Evolutionary conservation across 371 early-diverging fungal species (phyloP), one percentile per base, ranked within the genome.

Genomic region (Rhizopus arrhizus): DNA sequence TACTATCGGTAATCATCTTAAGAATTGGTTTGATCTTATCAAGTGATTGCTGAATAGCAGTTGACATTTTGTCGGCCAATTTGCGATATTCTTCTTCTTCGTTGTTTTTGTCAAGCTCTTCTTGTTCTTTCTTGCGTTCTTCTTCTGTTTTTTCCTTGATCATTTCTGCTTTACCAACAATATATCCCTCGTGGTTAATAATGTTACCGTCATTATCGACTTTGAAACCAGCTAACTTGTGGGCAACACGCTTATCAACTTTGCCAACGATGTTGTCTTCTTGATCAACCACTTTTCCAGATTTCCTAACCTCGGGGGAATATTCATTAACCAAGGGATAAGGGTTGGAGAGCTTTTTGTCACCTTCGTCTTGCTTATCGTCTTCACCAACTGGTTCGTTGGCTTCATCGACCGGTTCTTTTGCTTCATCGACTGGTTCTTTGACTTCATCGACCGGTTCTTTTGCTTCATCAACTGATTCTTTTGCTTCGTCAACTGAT

Each of bases 11-110:
- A 46, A 71, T 71, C 10, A 53, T 32, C 34, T 68, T 67, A 8
- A 71, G 54, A 22, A 71, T 15, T 5, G 71, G 71, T 40, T 71
- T 63, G 38, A 71, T 67, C 48, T 64, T 67, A 9, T 67, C 60
- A 31, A 71, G 52, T n/a, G 64, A 60, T n/a, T 64, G 58, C 33
- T 71, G 64, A 11, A 71, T 59, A 34, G 54, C 42, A 6, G 45
- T 48, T 31, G 64, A 54, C 68, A 71, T 67, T 35, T 57, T 53
- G 4, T 58, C 51, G 29, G 68, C 68, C 46, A 71, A 64, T 16
- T 58, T 49, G n/a, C 65, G 64, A 22, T 71, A 58, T 43, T 71
- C 64, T 34, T 61, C 58, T 28, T 64, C 62, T 55, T 66, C 64
- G 5, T 50, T 41, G 40, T 64, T 28, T 12, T 64, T 31, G 8